A percentile compares a stretch with the other conserved stretches of the same genome.
phyloP scores from a whole-genome alignment of 139 green algal species.

The Nannochloris sp. region DNA sequence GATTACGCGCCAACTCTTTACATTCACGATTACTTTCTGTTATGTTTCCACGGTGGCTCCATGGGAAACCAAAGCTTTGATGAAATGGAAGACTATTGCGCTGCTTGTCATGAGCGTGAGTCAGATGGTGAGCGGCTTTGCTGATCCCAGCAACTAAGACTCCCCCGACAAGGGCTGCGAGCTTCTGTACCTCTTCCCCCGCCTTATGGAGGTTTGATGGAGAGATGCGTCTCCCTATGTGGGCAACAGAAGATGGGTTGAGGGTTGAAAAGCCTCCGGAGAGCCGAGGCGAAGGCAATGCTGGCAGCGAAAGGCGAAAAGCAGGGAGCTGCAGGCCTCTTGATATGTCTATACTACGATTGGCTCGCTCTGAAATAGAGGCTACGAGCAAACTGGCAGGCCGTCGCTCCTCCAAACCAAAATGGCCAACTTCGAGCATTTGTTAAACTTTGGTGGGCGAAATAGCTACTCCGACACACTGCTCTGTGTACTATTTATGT shows the following conservation, averaged over 20 bases:
- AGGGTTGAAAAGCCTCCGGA: conserved; percentile 2
- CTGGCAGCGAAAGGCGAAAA: background rate
- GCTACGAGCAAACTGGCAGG: background rate
- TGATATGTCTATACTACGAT: conserved; percentile 2
- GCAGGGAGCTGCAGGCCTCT: background rate
- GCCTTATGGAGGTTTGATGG: background rate
- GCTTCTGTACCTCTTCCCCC: conserved; percentile 4
- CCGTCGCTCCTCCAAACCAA: background rate
- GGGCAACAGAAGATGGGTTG: background rate
- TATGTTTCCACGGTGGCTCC: background rate
- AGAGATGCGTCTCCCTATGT: background rate
- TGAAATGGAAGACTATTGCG: conserved; percentile 9
- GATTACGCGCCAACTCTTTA: conserved; percentile 6
- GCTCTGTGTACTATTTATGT: too few species aligned
- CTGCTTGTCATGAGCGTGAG: background rate
- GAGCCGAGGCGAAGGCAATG: background rate
- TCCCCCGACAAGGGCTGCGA: conserved; percentile 8
- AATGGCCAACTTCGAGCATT: background rate
- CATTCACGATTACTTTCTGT: background rate
- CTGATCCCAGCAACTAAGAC: conserved; percentile 15
- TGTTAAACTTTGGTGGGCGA: too few species aligned
- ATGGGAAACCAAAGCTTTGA: conserved; percentile 20
- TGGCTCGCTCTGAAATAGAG: conserved; percentile 9
- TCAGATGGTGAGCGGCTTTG: conserved; percentile 12
- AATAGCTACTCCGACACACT: too few species aligned